Base-by-base conservation (phyloP, 1,139 yeast genomes). In the Kodamaea plutei region DNA sequence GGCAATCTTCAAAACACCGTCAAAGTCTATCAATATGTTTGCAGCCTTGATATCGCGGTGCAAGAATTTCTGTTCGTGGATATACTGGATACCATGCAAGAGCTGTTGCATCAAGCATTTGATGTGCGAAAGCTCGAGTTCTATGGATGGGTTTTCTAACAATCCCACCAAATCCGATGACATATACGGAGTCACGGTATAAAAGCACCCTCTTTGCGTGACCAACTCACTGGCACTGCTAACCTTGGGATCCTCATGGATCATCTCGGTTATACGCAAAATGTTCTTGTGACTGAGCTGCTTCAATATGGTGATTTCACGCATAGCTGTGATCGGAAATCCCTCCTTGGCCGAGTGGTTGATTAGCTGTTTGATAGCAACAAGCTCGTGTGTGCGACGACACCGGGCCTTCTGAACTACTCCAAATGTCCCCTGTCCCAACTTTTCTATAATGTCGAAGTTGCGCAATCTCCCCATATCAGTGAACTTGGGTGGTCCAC, bases 1-100 rank as follows among this genome's bases (percentile, higher is more conserved):
- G 1, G 96, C 98, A 10, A 44, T 78, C 48, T 87, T 88, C 27
- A 91, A 66, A 8, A 78, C 64, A 0, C 98, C 98, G 30, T 69
- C 62, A 36, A 70, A 74, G 50, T 85, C 93, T 8, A 91, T 73
- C 30, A 91, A 69, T 20, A 91, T 79, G 48, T 91, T 91, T 9
- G 98, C 96, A 0, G 97, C 89, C 56, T 91, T 91, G 43, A 91
- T 84, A 52, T 91, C 99, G 41, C 99, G 69, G 54, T 91, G 99
- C 54, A 91, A 65, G 45, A 66, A 76, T 33, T 73, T 68, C 47
- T 75, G 58, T 40, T 75, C 77, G 51, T 93, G 99, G 28, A 93
- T 73, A 50, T 81, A 91, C 43, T 84, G 77, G 24, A 89, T 72
- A 4, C 98, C 98, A 31, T 67, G 64, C 11, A 93, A 63, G 21